Percentiles rank a stretch among this genome's conserved stretches.
Evolutionary conservation across 2,329 filamentous ascomycete species (phyloP).

Genomic region (Helotiales sp.): DNA sequence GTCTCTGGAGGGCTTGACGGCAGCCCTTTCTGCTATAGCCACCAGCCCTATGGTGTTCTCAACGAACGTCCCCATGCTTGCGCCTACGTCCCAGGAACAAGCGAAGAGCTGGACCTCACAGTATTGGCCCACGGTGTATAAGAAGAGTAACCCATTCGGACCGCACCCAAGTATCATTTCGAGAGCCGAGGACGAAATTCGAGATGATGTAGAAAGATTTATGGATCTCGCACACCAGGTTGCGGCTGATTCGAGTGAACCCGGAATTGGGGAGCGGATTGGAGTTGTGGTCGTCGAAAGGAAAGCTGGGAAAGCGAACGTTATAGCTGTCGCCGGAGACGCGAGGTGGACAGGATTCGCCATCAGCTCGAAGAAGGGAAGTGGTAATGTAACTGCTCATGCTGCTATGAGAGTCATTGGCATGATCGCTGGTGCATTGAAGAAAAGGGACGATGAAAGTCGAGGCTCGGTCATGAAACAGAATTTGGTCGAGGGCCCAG

Average conservation of each 20-base stretch:
- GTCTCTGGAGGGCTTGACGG: constrained; percentile 51
- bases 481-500: no score
- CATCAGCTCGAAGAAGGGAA: constrained; percentile 32
- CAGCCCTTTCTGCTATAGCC: constrained; percentile 48
- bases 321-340: constrained; percentile 76
- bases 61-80: constrained; percentile 69
- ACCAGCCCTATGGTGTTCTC: constrained; percentile 41
- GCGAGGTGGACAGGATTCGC: constrained; percentile 65
- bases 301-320: constrained; percentile 24
- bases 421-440: constrained; percentile 69
- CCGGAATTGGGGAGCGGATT: constrained; percentile 65
- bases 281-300: constrained; percentile 74
- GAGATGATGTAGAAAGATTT: constrained; percentile 62
- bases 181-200: constrained; percentile 69
- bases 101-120: constrained; percentile 71
- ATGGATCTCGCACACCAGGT: constrained; percentile 66
- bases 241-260: constrained; percentile 56
- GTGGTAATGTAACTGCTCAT: constrained; percentile 76
- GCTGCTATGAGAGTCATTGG: constrained; percentile 77
- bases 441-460: constrained; percentile 27
- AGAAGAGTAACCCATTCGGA: constrained; percentile 83
- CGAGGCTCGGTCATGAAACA: neutral
- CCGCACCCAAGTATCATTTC: constrained; percentile 76
- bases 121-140: constrained; percentile 85
- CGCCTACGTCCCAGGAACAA: constrained; percentile 75